Conservation (phyloP, 352 stramenopile species). For the Globisporangium lucens region DNA sequence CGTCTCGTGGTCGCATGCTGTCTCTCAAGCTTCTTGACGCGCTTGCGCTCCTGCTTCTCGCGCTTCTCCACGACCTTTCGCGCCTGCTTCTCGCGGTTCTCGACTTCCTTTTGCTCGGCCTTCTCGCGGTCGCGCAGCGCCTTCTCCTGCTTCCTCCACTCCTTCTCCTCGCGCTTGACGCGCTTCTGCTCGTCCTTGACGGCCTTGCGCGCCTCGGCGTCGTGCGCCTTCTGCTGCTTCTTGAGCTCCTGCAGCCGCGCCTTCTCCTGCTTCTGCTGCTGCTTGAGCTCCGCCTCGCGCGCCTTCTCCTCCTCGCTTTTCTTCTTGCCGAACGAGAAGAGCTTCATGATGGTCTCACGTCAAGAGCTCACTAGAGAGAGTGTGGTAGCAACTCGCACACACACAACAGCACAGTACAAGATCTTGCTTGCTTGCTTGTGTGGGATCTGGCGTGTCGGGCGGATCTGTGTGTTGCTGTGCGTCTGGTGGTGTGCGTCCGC, state of each 20-base stretch:
- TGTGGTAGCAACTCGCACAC: background rate
- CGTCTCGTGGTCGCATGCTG: slow-evolving; percentile 17
- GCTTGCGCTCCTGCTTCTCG: slow-evolving; percentile 14
- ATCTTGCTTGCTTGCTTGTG: background rate
- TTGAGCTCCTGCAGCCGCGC: slow-evolving; percentile 18
- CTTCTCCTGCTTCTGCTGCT: slow-evolving; percentile 20
- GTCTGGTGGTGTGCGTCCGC: slow-evolving; percentile 1
- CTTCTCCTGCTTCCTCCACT: slow-evolving; percentile 23
- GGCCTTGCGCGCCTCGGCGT: slow-evolving; percentile 5
- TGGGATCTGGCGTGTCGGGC: background rate
- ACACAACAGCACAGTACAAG: background rate
- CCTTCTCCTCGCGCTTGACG: slow-evolving; percentile 8
- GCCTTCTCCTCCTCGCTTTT: slow-evolving; percentile 10
- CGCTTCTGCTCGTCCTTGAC: slow-evolving; percentile 18
- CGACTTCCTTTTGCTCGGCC: slow-evolving; percentile 7
- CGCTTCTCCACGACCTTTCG: slow-evolving; percentile 18
- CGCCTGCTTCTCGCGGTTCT: slow-evolving; percentile 16
- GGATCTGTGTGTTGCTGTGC: background rate
- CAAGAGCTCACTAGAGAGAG: background rate
- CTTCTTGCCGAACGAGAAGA: slow-evolving; percentile 15
- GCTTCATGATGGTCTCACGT: background rate
- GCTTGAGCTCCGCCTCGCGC: slow-evolving; percentile 7
- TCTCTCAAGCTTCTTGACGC: slow-evolving; percentile 26
- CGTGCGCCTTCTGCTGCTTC: slow-evolving; percentile 18
- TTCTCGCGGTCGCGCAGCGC: slow-evolving; percentile 19